Evolutionary conservation across 257 asterid species (phyloP).

Genomic region (Avicennia marina): DNA sequence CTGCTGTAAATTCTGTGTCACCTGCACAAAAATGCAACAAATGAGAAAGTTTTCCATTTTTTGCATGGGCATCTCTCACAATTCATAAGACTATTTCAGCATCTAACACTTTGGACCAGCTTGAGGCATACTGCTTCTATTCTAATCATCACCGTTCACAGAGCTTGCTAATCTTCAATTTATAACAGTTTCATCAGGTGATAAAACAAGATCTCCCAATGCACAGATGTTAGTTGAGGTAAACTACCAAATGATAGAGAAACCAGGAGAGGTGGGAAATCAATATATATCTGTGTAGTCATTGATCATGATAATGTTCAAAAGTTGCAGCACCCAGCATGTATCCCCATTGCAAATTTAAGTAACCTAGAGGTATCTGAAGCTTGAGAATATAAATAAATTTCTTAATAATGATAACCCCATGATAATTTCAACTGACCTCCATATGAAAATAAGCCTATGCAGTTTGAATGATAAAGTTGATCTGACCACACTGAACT

Average conservation of each 20-base stretch:
- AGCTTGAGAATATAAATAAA: not conserved
- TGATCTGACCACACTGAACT: constrained; percentile 31
- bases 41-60: too few species aligned
- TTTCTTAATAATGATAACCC: constrained; percentile 7
- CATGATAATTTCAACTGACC: constrained; percentile 36
- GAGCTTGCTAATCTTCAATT: not conserved
- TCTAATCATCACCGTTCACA: not conserved
- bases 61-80: too few species aligned
- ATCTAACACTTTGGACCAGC: not conserved
- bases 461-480: constrained; percentile 38
- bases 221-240: not conserved
- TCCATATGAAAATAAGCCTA: constrained; percentile 52
- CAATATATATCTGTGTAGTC: not conserved
- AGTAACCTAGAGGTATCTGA: not conserved
- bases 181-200: not conserved
- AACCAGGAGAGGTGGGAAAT: not conserved
- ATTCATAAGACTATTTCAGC: too few species aligned
- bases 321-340: too few species aligned
- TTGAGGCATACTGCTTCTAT: not conserved
- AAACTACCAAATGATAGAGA: not conserved
- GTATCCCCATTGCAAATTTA: too few species aligned
- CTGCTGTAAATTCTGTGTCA: too few species aligned
- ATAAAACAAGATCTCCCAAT: not conserved
- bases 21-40: too few species aligned
- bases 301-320: constrained; percentile 2